Evolutionary conservation across 352 stramenopile species (phyloP).

Genomic region (Phytophthora uliginosa): DNA sequence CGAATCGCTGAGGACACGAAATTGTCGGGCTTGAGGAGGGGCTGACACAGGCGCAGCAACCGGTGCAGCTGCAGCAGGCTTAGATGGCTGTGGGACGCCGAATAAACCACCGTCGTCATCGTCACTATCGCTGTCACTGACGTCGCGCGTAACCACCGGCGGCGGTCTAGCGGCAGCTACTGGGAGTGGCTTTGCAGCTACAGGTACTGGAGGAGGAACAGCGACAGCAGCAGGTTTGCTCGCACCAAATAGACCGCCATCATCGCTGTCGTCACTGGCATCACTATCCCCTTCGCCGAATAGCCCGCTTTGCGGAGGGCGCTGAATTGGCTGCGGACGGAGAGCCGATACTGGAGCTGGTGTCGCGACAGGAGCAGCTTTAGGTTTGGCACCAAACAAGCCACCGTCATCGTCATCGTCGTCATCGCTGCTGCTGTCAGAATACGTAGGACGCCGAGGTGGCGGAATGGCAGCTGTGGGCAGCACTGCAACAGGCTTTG

Average conservation of each 20-base stretch:
- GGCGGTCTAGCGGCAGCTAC: slow-evolving; percentile 23
- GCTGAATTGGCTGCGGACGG: slow-evolving; percentile 24
- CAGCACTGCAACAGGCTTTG: slow-evolving; percentile 12
- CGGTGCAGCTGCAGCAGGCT: slow-evolving; percentile 21
- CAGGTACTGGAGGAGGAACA: neutral
- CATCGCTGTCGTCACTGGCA: slow-evolving; percentile 55
- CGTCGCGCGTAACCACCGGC: slow-evolving; percentile 29
- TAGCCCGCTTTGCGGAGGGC: slow-evolving; percentile 49
- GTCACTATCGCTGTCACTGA: slow-evolving; percentile 49
- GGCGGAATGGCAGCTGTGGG: slow-evolving; percentile 7
- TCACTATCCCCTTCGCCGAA: slow-evolving; percentile 71
- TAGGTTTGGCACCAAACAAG: slow-evolving; percentile 62
- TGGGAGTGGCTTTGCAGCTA: slow-evolving; percentile 5
- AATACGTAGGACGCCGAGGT: slow-evolving; percentile 21
- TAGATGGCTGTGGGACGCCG: slow-evolving; percentile 37
- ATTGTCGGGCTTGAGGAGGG: slow-evolving; percentile 35
- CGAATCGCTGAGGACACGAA: slow-evolving; percentile 57
- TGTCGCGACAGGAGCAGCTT: slow-evolving; percentile 12
- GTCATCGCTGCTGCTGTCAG: slow-evolving; percentile 52
- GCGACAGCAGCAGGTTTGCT: slow-evolving; percentile 19
- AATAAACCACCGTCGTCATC: slow-evolving; percentile 56
- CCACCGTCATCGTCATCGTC: slow-evolving; percentile 56
- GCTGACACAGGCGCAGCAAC: slow-evolving; percentile 17
- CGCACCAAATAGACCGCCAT: slow-evolving; percentile 48
- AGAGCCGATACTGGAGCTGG: slow-evolving; percentile 4